phyloP scores from a whole-genome alignment of 305 asterid species.

The Rubia occidens region DNA sequence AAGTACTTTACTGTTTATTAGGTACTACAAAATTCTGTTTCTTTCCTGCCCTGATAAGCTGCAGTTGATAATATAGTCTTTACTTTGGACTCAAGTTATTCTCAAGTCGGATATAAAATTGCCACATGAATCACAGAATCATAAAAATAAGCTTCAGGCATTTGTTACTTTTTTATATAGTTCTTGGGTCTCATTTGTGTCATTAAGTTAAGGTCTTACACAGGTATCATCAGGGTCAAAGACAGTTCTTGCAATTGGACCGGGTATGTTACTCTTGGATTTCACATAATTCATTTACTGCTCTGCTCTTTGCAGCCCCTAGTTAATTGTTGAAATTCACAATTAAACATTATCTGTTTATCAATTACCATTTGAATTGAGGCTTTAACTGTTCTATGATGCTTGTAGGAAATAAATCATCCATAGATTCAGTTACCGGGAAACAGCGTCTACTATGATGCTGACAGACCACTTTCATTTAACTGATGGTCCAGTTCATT shows the following conservation, averaged over 20 bases:
- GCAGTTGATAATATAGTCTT: not conserved
- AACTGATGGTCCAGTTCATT: not conserved
- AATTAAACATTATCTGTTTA: not conserved
- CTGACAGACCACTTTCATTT: not conserved
- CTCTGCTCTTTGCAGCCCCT: not conserved
- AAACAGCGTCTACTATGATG: conserved; percentile 66
- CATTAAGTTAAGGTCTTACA: conserved; percentile 4
- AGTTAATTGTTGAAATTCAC: not conserved
- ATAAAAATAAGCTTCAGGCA: not conserved
- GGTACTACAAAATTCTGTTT: not conserved
- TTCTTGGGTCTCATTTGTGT: not conserved
- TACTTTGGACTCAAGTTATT: not conserved
- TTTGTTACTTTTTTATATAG: not conserved
- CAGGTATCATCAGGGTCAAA: conserved; percentile 89
- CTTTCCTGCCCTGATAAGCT: not conserved
- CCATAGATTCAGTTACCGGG: conserved; percentile 81
- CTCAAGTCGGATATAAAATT: not conserved
- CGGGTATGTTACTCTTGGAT: conserved; percentile 44
- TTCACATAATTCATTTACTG: not conserved
- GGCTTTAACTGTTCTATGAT: not conserved
- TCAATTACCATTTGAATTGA: not conserved
- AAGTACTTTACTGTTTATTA: not conserved
- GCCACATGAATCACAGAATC: not conserved
- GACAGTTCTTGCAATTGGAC: conserved; percentile 91
- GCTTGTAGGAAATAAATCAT: conserved; percentile 58